Evolutionary conservation across 73 alveolate species (phyloP).

Genomic region (Uronychia binucleata): DNA sequence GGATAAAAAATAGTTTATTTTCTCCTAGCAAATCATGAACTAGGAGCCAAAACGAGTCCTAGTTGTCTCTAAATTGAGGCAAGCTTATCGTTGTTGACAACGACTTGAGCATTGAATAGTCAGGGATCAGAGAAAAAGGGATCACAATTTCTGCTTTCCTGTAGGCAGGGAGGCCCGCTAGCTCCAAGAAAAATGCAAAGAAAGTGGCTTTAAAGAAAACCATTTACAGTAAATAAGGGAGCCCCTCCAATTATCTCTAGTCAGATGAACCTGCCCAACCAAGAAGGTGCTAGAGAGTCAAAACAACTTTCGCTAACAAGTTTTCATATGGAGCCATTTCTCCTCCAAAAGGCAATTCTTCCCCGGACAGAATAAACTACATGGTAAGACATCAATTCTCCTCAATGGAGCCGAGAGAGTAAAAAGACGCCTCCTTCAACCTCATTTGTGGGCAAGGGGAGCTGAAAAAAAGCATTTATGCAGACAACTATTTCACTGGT

Average conservation of each 20-base stretch:
- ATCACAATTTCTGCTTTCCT: too few species aligned
- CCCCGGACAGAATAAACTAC: background rate
- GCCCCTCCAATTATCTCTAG: too few species aligned
- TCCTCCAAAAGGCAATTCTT: background rate
- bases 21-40: background rate
- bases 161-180: too few species aligned
- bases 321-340: background rate
- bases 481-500: background rate
- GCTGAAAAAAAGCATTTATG: background rate
- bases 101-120: background rate
- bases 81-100: background rate
- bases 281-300: background rate
- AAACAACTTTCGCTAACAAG: background rate
- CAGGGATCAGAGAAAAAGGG: background rate
- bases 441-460: background rate
- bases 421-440: background rate
- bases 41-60: background rate
- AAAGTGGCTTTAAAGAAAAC: too few species aligned
- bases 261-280: background rate
- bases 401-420: background rate
- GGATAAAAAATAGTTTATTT: background rate
- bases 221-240: background rate
- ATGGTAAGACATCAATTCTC: background rate
- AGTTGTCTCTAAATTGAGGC: background rate
- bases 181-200: too few species aligned